phyloP scores from a whole-genome alignment of 306 rosid species.

The Cicer cuneatum region DNA sequence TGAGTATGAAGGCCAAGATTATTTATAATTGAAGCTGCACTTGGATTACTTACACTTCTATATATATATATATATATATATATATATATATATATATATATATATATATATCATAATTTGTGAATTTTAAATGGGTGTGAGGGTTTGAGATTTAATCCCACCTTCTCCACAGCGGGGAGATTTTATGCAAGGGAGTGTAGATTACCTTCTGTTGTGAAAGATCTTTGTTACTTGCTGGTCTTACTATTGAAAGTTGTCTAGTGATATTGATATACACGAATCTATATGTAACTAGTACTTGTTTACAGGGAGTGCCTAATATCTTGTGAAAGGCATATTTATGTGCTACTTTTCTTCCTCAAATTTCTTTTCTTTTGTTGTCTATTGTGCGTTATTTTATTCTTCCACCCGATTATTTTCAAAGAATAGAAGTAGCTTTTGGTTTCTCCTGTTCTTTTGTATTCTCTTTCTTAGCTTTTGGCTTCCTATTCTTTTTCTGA shows the following conservation, averaged over 20 bases:
- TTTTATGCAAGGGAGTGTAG: slow-evolving; percentile 34
- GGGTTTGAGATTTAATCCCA: slow-evolving; percentile 25
- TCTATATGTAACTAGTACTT: slow-evolving; percentile 22
- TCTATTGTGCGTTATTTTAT: slow-evolving; percentile 29
- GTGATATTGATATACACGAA: slow-evolving; percentile 25
- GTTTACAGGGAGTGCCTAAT: slow-evolving; percentile 27
- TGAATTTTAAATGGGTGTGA: slow-evolving; percentile 3
- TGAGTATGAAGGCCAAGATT: slow-evolving; percentile 52
- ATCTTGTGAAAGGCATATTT: slow-evolving; percentile 22
- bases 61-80: not conserved
- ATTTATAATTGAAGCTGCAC: slow-evolving; percentile 30
- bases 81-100: not conserved
- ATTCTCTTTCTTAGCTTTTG: slow-evolving; percentile 7
- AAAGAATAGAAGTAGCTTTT: slow-evolving; percentile 22
- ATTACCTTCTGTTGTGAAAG: slow-evolving; percentile 11
- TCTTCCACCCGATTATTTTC: slow-evolving; percentile 28
- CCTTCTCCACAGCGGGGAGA: not conserved
- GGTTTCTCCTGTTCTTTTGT: slow-evolving; percentile 29
- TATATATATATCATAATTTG: not conserved
- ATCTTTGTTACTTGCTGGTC: slow-evolving; percentile 13
- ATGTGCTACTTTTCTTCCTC: not conserved
- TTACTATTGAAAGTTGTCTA: not conserved
- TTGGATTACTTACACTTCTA: slow-evolving; percentile 27
- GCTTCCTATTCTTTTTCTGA: slow-evolving; percentile 16
- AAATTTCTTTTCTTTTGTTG: not conserved